A percentile compares a stretch with the other conserved stretches of the same genome.
phyloP scores from a whole-genome alignment of 1,284 basidiomycete genomes.

The Vanrija sp. region DNA sequence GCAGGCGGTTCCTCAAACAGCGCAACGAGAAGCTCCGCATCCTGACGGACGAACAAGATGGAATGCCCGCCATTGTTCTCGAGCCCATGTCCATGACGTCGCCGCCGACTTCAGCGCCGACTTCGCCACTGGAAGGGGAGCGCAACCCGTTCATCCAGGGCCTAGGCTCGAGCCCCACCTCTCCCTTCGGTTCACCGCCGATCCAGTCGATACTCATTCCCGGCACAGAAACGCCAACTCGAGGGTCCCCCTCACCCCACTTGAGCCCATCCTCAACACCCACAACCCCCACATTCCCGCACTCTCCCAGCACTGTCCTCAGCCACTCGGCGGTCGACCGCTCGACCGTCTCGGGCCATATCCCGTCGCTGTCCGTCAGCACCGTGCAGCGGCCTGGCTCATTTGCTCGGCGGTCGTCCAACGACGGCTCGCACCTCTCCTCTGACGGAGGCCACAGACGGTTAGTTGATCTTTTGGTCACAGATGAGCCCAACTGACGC shows the following conservation, averaged over 20 bases:
- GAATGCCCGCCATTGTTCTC: conserved; percentile 48
- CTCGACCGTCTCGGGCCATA: conserved; percentile 7
- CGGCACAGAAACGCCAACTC: not conserved
- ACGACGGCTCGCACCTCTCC: conserved; percentile 26
- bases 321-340: not conserved
- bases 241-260: conserved; percentile 13
- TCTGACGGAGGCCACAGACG: conserved; percentile 31
- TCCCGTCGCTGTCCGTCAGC: conserved; percentile 14
- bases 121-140: conserved; percentile 4
- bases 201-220: conserved; percentile 5
- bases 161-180: conserved; percentile 8
- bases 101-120: conserved; percentile 15
- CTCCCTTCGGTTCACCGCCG: conserved; percentile 2
- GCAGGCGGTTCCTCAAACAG: conserved; percentile 60
- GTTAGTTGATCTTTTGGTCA: conserved; percentile 14
- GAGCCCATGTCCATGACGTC: conserved; percentile 39
- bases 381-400: conserved; percentile 11
- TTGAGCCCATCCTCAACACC: not conserved
- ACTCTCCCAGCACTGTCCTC: not conserved
- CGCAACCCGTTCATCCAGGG: conserved; percentile 7
- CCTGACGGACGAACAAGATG: conserved; percentile 28
- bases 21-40: conserved; percentile 28
- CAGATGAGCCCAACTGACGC: not conserved
- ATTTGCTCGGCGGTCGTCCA: conserved; percentile 8
- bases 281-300: not conserved